These are phyloP conservation scores for Xylaria castorea DNA, from an alignment of 495 filamentous ascomycete genomes.

Conservation along the genomic window DNA sequence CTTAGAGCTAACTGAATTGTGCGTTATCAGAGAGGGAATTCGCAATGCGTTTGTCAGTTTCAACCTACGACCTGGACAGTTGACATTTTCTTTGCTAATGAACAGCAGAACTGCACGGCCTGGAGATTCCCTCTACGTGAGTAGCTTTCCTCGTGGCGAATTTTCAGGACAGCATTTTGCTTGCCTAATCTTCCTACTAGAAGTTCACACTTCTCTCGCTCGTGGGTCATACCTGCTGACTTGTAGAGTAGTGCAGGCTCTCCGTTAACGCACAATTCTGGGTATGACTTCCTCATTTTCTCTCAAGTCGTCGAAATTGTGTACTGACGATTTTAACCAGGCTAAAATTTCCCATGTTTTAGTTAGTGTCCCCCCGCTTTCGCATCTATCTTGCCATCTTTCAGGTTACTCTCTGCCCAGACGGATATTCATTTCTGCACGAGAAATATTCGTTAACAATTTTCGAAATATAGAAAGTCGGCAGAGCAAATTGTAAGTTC, in stretches of 20 bases:
- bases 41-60: constrained; percentile 40
- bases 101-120: constrained; percentile 62
- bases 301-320: neutral
- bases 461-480: constrained; percentile 67
- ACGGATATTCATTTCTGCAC: neutral
- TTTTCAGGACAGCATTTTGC: neutral
- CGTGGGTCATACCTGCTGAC: constrained; percentile 1
- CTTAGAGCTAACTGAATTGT: neutral
- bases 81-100: constrained; percentile 4
- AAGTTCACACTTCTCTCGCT: neutral
- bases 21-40: constrained; percentile 43
- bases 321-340: constrained; percentile 14
- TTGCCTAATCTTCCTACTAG: neutral
- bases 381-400: neutral
- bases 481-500: constrained; percentile 75
- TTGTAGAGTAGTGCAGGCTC: constrained; percentile 62
- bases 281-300: constrained; percentile 36
- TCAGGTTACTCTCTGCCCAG: neutral
- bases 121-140: constrained; percentile 76
- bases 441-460: neutral
- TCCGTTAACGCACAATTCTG: constrained; percentile 95
- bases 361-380: constrained; percentile 28
- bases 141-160: neutral
- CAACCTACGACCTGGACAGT: neutral
- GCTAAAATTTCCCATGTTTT: constrained; percentile 84